These are phyloP conservation scores for Paracorniculantispora psalliotae DNA, from an alignment of 2,329 filamentous ascomycete genomes.

Conservation along the genomic window DNA sequence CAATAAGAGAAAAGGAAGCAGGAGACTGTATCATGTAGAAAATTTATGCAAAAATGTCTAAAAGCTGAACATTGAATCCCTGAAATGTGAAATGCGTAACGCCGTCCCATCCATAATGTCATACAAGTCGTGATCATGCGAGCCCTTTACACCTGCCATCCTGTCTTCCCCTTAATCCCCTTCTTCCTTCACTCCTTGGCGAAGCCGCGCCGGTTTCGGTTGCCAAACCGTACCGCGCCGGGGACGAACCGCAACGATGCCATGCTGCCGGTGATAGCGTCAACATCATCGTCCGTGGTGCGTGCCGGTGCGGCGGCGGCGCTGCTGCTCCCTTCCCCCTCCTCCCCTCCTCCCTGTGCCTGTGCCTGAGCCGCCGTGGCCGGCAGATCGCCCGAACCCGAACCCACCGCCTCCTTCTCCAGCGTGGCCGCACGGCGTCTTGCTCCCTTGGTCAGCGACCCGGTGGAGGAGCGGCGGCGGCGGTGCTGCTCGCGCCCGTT, in stretches of 20 bases:
- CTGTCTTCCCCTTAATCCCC: no score
- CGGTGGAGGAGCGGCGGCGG: conserved; percentile 43
- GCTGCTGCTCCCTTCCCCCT: no score
- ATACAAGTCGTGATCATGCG: neutral
- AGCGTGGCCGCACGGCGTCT: conserved; percentile 30
- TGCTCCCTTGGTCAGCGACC: conserved; percentile 29
- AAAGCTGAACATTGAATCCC: neutral
- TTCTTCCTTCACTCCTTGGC: neutral
- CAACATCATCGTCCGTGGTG: conserved; percentile 41
- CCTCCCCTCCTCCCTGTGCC: no score
- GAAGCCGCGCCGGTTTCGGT: conserved; percentile 49
- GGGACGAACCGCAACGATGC: conserved; percentile 68
- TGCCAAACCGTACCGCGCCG: conserved; percentile 59
- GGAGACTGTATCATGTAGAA: neutral
- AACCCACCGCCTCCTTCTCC: conserved; percentile 19
- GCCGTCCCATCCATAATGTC: neutral
- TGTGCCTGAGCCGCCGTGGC: no score
- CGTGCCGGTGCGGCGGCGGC: conserved; percentile 12
- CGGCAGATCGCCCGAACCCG: no score
- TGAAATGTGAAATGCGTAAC: neutral
- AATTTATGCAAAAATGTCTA: neutral
- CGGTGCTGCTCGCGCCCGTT: conserved; percentile 30
- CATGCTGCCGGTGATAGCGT: conserved; percentile 62
- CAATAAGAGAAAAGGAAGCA: neutral
- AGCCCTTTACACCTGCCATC: neutral